Conservation (phyloP, 1,139 yeast species). For the Schwanniomyces etchellsii region DNA sequence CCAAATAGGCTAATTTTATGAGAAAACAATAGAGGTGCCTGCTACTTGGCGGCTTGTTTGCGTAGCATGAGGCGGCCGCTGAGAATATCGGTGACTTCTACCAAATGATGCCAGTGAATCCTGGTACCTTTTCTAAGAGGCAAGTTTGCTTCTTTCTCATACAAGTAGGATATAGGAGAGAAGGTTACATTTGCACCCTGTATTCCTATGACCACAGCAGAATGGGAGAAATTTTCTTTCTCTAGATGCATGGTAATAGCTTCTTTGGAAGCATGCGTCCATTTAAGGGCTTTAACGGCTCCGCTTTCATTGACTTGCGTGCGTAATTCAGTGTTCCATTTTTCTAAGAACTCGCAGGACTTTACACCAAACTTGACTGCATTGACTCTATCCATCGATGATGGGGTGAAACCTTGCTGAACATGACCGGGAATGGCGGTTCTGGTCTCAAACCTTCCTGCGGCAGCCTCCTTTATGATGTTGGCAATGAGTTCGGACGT, state of each 20-base stretch:
- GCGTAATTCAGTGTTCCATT: conserved; percentile 14
- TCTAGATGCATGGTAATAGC: neutral
- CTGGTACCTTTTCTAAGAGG: conserved; percentile 59
- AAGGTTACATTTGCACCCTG: conserved; percentile 60
- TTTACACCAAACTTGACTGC: conserved; percentile 68
- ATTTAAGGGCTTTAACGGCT: neutral
- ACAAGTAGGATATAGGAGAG: conserved; percentile 48
- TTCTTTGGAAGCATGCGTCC: neutral
- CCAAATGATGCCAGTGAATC: conserved; percentile 63
- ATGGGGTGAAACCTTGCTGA: conserved; percentile 78
- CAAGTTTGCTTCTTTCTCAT: conserved; percentile 55
- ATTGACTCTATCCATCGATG: conserved; percentile 69
- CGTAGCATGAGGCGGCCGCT: conserved; percentile 59
- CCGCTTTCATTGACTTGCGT: conserved; percentile 1
- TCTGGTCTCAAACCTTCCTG: conserved; percentile 66
- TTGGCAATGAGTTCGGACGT: conserved; percentile 64
- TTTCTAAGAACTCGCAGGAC: conserved; percentile 66
- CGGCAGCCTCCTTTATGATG: conserved; percentile 60
- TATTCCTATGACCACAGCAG: conserved; percentile 60
- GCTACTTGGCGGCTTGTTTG: no score
- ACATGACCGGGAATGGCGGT: conserved; percentile 82
- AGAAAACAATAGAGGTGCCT: no score
- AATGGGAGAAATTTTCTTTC: neutral
- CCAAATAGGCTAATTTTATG: no score
- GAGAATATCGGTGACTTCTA: conserved; percentile 56